phyloP scores from a whole-genome alignment of 805 yeast genomes.

The Hanseniaspora hatyaiensis region DNA sequence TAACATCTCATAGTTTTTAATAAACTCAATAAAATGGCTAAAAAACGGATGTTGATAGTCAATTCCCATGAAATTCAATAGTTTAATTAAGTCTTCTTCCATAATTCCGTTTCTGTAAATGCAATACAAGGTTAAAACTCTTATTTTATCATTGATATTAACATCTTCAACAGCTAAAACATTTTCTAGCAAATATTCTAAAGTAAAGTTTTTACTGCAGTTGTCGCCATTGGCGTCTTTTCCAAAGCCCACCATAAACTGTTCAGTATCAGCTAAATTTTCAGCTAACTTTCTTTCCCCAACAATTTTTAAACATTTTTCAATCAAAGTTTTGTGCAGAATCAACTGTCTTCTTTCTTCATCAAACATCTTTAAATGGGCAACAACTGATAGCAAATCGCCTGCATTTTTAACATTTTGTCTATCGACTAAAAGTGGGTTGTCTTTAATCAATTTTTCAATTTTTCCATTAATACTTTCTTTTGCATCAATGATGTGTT shows the following conservation, averaged over 20 bases:
- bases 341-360: conserved; percentile 52
- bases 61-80: conserved; percentile 45
- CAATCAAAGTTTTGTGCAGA: conserved; percentile 49
- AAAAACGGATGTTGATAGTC: conserved; percentile 32
- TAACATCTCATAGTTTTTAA: conserved; percentile 45
- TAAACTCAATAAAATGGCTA: conserved; percentile 39
- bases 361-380: conserved; percentile 55
- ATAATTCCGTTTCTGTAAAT: conserved; percentile 72
- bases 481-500: conserved; percentile 64
- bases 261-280: conserved; percentile 68
- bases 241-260: conserved; percentile 65
- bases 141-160: conserved; percentile 53
- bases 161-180: conserved; percentile 41
- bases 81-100: conserved; percentile 57
- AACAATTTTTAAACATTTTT: conserved; percentile 51
- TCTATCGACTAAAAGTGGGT: conserved; percentile 65
- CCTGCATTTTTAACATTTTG: conserved; percentile 49
- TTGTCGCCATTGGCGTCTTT: conserved; percentile 54
- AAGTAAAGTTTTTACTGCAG: conserved; percentile 37
- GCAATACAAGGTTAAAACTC: conserved; percentile 65
- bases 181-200: conserved; percentile 41
- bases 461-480: conserved; percentile 48
- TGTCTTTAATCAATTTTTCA: conserved; percentile 54
- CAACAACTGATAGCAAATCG: conserved; percentile 66
- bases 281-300: conserved; percentile 51